Base-by-base conservation (phyloP, 1,284 basidiomycete species). In the Rhodotorula sp. region DNA sequence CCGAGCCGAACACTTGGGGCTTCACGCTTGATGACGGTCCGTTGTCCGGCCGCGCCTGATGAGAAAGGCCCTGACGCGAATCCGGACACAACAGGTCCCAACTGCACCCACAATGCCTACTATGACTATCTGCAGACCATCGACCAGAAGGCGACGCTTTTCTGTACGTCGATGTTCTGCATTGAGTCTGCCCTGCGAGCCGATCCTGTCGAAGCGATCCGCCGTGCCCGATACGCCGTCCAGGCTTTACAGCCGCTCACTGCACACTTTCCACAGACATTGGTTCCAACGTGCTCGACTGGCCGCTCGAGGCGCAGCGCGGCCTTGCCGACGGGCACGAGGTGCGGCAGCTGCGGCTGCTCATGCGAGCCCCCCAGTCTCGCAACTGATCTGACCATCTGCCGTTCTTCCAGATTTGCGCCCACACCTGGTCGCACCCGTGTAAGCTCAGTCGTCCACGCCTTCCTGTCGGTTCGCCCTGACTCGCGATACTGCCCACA, bases 271-370 rank as follows among this genome's bases (percentile, higher is more conserved):
- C 9, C 45, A 9, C 48, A 71, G 70, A 71, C 49, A 71, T 71
- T 17, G 70, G 70, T 3, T 67, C 66, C 10, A 71, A 71, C 54
- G 66, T 67, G 4, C 59, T 84, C 66, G 81, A 85, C 77, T 85
- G 84, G 84, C 85, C 85, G 12, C 76, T 84, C 13, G 83, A 87
- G 78, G 85, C 84, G 25, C 81, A 84, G 72, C 80, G 85, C 50
- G 85, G 81, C 34, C 62, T 81, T 13, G 72, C 75, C 4, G 83
- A 84, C 59, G 83, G 82, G 3, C 83, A 84, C 74, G 78, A 84
- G 73, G 58, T 66, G 25, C 42, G 57, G 19, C 9, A 2, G 52
- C 60, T 49, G 19, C 48, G 14, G 19, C 12, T 12, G 2, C 14
- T 41, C 34, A 1, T 19, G 5, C 14, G 34, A 34, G 34, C 23